A percentile compares a stretch with the other conserved stretches of the same genome.
phyloP scores from a whole-genome alignment of 768 basidiomycete species.

The Cubamyces sp. region DNA sequence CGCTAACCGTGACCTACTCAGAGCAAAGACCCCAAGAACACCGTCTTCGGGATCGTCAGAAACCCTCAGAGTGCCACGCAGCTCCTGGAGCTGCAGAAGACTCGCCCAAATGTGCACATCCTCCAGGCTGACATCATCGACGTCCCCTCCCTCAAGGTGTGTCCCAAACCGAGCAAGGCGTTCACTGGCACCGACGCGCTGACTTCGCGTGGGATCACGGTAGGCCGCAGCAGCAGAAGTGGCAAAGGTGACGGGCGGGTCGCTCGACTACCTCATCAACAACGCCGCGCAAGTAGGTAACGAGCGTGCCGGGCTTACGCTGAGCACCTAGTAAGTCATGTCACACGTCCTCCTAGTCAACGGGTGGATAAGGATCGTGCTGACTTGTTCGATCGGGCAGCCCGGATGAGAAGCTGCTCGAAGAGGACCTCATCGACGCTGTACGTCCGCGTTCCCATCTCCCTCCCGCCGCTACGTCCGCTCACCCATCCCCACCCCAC shows the following conservation, averaged over 20 bases:
- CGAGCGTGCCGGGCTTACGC: slow-evolving; percentile 9
- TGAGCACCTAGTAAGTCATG: slow-evolving; percentile 32
- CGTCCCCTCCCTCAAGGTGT: slow-evolving; percentile 35
- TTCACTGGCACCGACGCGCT: neutral
- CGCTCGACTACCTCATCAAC: slow-evolving; percentile 44
- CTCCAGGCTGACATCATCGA: slow-evolving; percentile 44
- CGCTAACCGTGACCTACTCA: neutral
- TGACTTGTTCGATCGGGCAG: slow-evolving; percentile 8
- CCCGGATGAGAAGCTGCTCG: slow-evolving; percentile 26
- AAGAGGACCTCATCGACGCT: slow-evolving; percentile 28
- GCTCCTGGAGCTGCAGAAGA: slow-evolving; percentile 18
- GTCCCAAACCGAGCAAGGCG: neutral
- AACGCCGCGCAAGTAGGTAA: slow-evolving; percentile 37
- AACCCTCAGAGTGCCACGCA: slow-evolving; percentile 20
- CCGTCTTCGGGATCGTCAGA: slow-evolving; percentile 32
- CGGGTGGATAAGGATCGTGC: no score
- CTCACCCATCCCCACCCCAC: neutral
- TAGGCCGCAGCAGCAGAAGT: slow-evolving; percentile 37
- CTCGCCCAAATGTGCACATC: slow-evolving; percentile 37
- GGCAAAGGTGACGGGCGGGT: slow-evolving; percentile 36
- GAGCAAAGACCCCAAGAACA: slow-evolving; percentile 24
- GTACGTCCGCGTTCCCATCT: slow-evolving; percentile 16
- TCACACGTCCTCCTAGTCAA: neutral
- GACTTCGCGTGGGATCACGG: neutral
- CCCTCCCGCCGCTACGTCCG: neutral